Percentiles rank a stretch among this genome's conserved stretches.
Conservation (phyloP, 2,329 filamentous ascomycete genomes). For the Colletotrichum incanum region DNA sequence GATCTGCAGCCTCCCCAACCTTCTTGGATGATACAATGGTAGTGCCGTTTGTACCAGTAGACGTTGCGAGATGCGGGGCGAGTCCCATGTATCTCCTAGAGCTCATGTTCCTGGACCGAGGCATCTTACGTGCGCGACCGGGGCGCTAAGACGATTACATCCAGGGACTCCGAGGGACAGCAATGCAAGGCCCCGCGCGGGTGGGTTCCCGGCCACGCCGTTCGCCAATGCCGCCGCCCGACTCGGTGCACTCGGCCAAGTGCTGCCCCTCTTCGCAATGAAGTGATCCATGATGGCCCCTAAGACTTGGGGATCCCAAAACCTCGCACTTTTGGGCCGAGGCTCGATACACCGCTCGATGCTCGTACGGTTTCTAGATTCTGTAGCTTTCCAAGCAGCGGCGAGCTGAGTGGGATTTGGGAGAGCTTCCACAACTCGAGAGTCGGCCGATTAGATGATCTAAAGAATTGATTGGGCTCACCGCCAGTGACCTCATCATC, state of each 20-base stretch:
- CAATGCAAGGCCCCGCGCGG: constrained; percentile 34
- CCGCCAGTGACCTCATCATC: background rate
- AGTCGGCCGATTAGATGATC: constrained; percentile 2
- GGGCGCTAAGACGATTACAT: constrained; percentile 38
- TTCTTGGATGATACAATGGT: background rate
- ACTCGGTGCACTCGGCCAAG: constrained; percentile 13
- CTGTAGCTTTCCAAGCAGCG: constrained; percentile 9
- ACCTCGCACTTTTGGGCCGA: constrained; percentile 19
- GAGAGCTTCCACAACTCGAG: constrained; percentile 6
- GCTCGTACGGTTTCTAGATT: background rate
- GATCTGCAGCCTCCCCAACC: background rate
- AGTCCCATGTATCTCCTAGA: background rate
- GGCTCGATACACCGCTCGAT: constrained; percentile 36
- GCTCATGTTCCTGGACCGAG: constrained; percentile 22
- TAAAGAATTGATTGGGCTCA: background rate
- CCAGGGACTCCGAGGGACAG: constrained; percentile 29
- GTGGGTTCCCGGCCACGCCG: constrained; percentile 34
- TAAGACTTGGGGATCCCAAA: background rate
- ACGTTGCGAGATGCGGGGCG: background rate
- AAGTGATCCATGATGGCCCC: background rate
- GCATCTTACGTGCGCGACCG: constrained; percentile 27
- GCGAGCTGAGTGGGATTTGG: background rate
- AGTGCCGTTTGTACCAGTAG: background rate
- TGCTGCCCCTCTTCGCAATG: constrained; percentile 17
- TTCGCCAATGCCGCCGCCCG: constrained; percentile 27